These are phyloP conservation scores for Linderniella brevidens DNA, from an alignment of 257 asterid genomes.

Conservation along the genomic window DNA sequence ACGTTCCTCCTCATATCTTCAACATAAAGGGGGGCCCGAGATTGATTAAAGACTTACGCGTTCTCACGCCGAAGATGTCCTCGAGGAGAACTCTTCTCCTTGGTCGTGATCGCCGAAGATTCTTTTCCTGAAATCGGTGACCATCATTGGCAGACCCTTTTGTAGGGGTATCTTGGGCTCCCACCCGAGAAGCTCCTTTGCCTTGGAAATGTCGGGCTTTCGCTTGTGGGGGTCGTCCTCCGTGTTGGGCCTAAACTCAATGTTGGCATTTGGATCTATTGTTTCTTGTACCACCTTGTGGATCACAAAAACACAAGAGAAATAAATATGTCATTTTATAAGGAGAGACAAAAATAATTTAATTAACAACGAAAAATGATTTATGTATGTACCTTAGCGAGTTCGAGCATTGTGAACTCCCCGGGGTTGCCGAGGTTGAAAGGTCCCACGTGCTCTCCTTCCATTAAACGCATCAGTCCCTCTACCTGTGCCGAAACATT, in stretches of 20 bases:
- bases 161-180: conserved; percentile 53
- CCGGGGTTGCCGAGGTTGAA: conserved; percentile 11
- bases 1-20: too few species aligned
- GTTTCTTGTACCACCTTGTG: conserved; percentile 52
- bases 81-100: too few species aligned
- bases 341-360: neutral
- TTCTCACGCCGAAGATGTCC: too few species aligned
- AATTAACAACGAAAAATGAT: neutral
- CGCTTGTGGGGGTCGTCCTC: conserved; percentile 79
- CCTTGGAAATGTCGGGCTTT: conserved; percentile 54
- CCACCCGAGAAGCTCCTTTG: conserved; percentile 62
- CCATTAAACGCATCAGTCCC: conserved; percentile 65
- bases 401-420: conserved; percentile 75
- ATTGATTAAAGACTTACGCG: too few species aligned
- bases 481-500: conserved; percentile 30
- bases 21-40: too few species aligned
- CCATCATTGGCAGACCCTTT: conserved; percentile 66
- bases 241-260: conserved; percentile 58
- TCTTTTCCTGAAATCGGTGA: conserved; percentile 50
- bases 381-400: conserved; percentile 35
- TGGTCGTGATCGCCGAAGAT: conserved; percentile 47
- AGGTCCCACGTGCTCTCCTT: conserved; percentile 29
- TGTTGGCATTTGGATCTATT: conserved; percentile 51
- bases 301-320: neutral
- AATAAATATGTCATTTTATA: neutral